Conservation (phyloP, 2,329 filamentous ascomycete species). For the Dryadomyces quercivorus region DNA sequence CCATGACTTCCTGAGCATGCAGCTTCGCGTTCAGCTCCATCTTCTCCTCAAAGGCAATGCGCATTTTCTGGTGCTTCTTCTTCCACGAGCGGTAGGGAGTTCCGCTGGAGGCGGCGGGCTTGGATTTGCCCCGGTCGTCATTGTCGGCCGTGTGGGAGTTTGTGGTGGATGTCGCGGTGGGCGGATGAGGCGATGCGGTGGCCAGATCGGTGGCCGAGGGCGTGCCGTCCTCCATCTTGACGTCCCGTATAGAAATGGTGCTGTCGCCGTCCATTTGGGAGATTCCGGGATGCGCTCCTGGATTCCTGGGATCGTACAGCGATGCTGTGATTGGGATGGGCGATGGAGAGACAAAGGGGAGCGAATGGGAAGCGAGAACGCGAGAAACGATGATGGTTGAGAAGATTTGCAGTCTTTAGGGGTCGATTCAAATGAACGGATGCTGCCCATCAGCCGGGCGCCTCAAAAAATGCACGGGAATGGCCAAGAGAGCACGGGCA, state of each 20-base stretch:
- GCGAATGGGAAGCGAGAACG: background rate
- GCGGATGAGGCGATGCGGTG: background rate
- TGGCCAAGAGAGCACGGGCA: background rate
- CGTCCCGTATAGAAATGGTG: constrained; percentile 16
- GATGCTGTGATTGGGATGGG: no score
- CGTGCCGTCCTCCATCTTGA: constrained; percentile 30
- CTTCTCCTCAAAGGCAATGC: constrained; percentile 61
- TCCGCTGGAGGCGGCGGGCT: constrained; percentile 22
- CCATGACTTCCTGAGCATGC: constrained; percentile 70
- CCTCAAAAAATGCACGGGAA: background rate
- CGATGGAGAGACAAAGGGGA: background rate
- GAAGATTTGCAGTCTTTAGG: background rate
- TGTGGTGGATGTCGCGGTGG: background rate
- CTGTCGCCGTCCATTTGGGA: constrained; percentile 18
- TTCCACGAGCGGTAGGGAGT: constrained; percentile 56
- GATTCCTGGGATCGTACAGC: no score
- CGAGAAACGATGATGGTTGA: no score
- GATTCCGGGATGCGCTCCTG: no score
- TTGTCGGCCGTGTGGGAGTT: constrained; percentile 15
- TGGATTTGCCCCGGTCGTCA: constrained; percentile 22
- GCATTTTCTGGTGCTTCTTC: constrained; percentile 95
- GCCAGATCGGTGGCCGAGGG: background rate
- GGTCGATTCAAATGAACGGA: background rate
- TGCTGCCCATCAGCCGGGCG: constrained; percentile 1
- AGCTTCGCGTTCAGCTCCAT: constrained; percentile 73